Conservation (phyloP, 495 filamentous ascomycete genomes). For the Penicillium diatomitis region DNA sequence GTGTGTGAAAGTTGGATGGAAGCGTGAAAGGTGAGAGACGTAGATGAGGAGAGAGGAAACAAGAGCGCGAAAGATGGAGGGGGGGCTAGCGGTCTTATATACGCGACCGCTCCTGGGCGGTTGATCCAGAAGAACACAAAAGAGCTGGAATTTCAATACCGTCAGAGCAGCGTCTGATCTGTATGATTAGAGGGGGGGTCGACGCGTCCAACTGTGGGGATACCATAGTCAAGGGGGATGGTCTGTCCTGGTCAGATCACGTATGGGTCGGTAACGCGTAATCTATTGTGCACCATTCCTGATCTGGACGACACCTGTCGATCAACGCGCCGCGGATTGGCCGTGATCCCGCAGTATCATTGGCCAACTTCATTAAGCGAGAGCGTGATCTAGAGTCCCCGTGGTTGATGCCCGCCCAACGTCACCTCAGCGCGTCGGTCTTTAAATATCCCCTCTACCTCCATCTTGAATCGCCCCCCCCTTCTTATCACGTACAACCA, state of each 20-base stretch:
- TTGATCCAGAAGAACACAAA: conserved; percentile 38
- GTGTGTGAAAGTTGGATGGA: conserved; percentile 13
- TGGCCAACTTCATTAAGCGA: conserved; percentile 40
- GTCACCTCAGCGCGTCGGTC: conserved; percentile 32
- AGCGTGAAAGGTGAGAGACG: conserved; percentile 23
- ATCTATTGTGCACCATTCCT: conserved; percentile 23
- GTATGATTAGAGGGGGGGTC: conserved; percentile 34
- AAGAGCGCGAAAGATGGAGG: conserved; percentile 36
- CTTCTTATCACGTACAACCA: conserved; percentile 9
- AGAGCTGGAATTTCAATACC: conserved; percentile 44
- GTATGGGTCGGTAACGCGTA: conserved; percentile 2
- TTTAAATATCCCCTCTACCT: conserved; percentile 36
- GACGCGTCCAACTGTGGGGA: conserved; percentile 17
- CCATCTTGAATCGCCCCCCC: conserved; percentile 21
- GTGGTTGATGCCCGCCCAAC: conserved; percentile 25
- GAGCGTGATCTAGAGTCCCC: conserved; percentile 38
- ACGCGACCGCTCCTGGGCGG: conserved; percentile 32
- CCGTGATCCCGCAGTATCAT: conserved; percentile 10
- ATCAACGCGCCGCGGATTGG: conserved; percentile 28
- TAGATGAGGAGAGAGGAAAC: conserved; percentile 25
- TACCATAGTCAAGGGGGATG: not conserved
- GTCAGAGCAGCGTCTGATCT: conserved; percentile 37
- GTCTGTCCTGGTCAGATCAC: conserved; percentile 10
- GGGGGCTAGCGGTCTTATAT: conserved; percentile 41
- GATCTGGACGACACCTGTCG: conserved; percentile 16